A percentile compares a stretch with the other conserved stretches of the same genome.
phyloP scores from a whole-genome alignment of 2,329 filamentous ascomycete genomes.

The Zopfia rhizophila region DNA sequence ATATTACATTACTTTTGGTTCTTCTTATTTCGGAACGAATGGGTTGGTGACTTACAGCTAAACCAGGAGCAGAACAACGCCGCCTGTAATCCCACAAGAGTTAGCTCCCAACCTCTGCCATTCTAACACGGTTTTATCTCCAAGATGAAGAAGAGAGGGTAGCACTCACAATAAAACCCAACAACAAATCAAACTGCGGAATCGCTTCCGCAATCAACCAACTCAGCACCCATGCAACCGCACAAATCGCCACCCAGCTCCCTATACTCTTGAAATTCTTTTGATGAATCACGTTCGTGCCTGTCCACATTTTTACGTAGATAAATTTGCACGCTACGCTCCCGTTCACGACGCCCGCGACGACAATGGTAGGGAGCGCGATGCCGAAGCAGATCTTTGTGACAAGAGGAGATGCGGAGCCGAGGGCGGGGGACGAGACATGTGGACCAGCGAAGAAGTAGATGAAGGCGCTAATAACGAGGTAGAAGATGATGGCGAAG shows the following conservation, averaged over 20 bases:
- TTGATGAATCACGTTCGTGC: slow-evolving; percentile 57
- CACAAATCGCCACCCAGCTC: slow-evolving; percentile 69
- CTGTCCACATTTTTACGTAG: slow-evolving; percentile 71
- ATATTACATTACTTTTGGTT: slow-evolving; percentile 4
- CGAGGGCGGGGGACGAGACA: slow-evolving; percentile 73
- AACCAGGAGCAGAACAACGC: slow-evolving; percentile 75
- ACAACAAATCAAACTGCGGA: slow-evolving; percentile 73
- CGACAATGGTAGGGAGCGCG: slow-evolving; percentile 75
- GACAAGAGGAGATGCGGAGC: slow-evolving; percentile 66
- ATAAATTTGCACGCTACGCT: slow-evolving; percentile 74
- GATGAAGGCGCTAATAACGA: slow-evolving; percentile 73
- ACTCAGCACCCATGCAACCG: slow-evolving; percentile 67
- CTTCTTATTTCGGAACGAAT: neutral
- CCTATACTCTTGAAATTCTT: slow-evolving; percentile 40
- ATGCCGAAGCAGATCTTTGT: slow-evolving; percentile 75
- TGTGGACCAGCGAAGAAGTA: slow-evolving; percentile 72
- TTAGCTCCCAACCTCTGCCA: too few relatives aligned
- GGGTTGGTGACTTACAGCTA: slow-evolving; percentile 56
- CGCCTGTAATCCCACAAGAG: slow-evolving; percentile 14
- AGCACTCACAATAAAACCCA: slow-evolving; percentile 66
- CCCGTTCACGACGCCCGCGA: slow-evolving; percentile 76
- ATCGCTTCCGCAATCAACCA: slow-evolving; percentile 76
- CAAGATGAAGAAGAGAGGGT: neutral
- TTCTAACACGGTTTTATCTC: too few relatives aligned
- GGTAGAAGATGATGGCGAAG: slow-evolving; percentile 70